Base-by-base conservation (phyloP, 1,284 basidiomycete species). In the Pterula multifida region DNA sequence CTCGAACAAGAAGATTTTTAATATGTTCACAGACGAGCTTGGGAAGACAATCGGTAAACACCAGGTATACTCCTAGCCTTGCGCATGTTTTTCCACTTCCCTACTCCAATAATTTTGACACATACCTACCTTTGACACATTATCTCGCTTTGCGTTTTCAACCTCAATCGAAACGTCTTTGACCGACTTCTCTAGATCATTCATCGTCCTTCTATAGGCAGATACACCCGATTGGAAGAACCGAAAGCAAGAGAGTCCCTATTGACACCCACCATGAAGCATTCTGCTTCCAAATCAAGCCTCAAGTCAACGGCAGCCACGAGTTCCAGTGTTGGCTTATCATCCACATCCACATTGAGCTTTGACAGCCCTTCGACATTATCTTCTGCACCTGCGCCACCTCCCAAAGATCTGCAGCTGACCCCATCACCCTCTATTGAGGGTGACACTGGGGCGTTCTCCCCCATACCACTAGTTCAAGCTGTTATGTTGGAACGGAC, bases 41-140 rank as follows among this genome's bases (percentile, higher is more conserved):
- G 94, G 93, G 1, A 89, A 90, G 63, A 86, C 90, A 0, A 85
- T 97, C 48, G 93, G 94, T 45, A 91, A 82, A 61, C 91, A 95
- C 59, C 85, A 90, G 70, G 81, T 81, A 54, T 32, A 68, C 50
- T 44, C 39, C n/a, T 47, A 32, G 21, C 21, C 44, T 32, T 47
- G 47, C 19, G 28, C 12, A 49, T 50, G n/a, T 21, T 17, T 15
- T 53, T 23, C 45, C 51, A 2, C 49, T 42, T 19, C 28, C 48
- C n/a, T 15, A 25, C 45, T 32, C 22, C 15, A 25, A 25, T 23
- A n/a, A 21, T 28, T 35, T 42, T 12, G 23, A 24, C 21, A 3
- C 36, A 15, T 28, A 21, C 25, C 24, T 26, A 36, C 15, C 21
- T 36, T 50, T 21, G 24, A 17, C 39, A 23, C 22, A 25, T 35